These are phyloP conservation scores for Chlorella sp. DNA, from an alignment of 139 green algal species.

Conservation along the genomic window DNA sequence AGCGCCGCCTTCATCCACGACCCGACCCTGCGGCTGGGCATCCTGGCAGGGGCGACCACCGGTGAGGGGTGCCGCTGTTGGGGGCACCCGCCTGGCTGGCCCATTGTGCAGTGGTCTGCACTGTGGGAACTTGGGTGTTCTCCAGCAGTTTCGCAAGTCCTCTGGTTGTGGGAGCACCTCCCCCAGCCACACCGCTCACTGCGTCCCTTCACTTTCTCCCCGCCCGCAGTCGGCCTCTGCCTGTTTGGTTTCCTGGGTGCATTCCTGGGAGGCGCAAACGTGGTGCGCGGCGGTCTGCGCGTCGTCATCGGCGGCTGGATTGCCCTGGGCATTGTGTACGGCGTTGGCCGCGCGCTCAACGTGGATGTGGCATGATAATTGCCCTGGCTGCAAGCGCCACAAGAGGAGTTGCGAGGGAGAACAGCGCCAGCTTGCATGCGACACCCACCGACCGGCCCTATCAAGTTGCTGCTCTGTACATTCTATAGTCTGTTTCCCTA, in stretches of 20 bases:
- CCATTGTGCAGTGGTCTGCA: too few species aligned
- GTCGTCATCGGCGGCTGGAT: slow-evolving; percentile 86
- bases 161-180: too few species aligned
- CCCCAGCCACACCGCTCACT: background rate
- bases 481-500: too few species aligned
- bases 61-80: too few species aligned
- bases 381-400: too few species aligned
- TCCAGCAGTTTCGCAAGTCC: too few species aligned
- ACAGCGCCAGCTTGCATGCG: too few species aligned
- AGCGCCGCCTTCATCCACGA: slow-evolving; percentile 69
- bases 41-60: slow-evolving; percentile 54
- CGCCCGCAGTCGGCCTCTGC: slow-evolving; percentile 48
- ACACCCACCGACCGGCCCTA: too few species aligned
- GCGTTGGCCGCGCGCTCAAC: slow-evolving; percentile 70
- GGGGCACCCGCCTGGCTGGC: too few species aligned
- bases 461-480: too few species aligned
- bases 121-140: too few species aligned
- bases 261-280: slow-evolving; percentile 71
- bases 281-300: slow-evolving; percentile 58
- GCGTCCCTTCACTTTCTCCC: background rate
- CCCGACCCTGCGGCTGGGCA: slow-evolving; percentile 45
- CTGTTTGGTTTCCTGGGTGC: slow-evolving; percentile 79
- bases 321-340: slow-evolving; percentile 84
- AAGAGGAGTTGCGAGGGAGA: too few species aligned
- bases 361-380: background rate